These are phyloP conservation scores for Trypanosoma platydactyli DNA, from an alignment of 208 protist genomes.

Conservation along the genomic window DNA sequence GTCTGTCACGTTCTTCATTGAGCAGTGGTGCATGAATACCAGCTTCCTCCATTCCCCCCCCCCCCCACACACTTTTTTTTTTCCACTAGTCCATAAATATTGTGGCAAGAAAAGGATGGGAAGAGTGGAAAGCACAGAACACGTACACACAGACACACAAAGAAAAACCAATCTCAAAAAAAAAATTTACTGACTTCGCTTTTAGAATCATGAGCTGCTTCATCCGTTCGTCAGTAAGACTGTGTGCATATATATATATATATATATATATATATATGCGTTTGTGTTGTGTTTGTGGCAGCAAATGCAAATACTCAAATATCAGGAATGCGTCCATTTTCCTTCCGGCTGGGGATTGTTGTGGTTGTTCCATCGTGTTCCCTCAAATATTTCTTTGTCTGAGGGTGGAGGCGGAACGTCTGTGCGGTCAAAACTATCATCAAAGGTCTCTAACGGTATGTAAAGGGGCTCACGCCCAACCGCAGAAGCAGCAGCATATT, in stretches of 20 bases:
- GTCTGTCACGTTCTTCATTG: not conserved
- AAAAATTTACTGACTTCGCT: not conserved
- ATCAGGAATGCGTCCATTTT: not conserved
- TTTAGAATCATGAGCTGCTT: not conserved
- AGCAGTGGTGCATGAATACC: not conserved
- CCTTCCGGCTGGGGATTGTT: not conserved
- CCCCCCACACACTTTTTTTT: too few relatives aligned
- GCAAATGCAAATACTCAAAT: too few relatives aligned
- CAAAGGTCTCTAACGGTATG: conserved; percentile 65
- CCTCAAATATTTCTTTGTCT: conserved; percentile 50
- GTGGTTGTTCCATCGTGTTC: conserved; percentile 12
- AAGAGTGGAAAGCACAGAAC: conserved; percentile 1
- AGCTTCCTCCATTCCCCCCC: conserved; percentile 4
- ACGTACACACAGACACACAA: conserved; percentile 27
- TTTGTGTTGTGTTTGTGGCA: conserved; percentile 14
- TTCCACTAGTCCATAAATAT: not conserved
- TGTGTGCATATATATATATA: too few relatives aligned
- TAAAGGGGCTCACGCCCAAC: conserved; percentile 44
- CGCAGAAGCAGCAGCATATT: conserved; percentile 58
- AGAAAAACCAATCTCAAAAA: conserved; percentile 20
- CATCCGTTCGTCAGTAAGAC: too few relatives aligned
- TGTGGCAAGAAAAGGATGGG: not conserved
- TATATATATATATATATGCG: too few relatives aligned
- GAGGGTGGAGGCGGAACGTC: conserved; percentile 58
- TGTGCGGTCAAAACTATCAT: conserved; percentile 51